A percentile compares a stretch with the other conserved stretches of the same genome.
Conservation (phyloP, 1,284 basidiomycete genomes). For the Fistulinella staudtii region DNA sequence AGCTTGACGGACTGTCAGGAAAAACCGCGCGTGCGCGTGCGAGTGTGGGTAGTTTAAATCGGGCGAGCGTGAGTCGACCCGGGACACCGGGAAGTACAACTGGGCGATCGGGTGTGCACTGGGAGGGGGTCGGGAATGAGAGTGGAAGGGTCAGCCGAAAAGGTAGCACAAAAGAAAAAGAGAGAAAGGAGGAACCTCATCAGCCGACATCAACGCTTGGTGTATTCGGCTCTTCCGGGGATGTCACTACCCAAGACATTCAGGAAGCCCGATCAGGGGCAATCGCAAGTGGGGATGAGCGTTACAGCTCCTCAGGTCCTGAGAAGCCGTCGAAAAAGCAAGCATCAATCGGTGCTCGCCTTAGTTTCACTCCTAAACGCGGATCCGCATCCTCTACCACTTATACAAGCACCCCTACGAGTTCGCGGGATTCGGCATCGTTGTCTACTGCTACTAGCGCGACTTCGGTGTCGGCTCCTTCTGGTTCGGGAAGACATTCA, state of each 20-base stretch:
- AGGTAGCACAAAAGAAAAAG: slow-evolving; percentile 47
- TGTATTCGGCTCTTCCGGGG: slow-evolving; percentile 21
- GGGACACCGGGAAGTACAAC: slow-evolving; percentile 57
- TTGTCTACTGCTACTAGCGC: slow-evolving; percentile 71
- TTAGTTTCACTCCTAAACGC: slow-evolving; percentile 77
- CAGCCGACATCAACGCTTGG: slow-evolving; percentile 37
- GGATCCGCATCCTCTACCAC: slow-evolving; percentile 87
- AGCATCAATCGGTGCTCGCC: slow-evolving; percentile 48
- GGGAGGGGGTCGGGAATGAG: slow-evolving; percentile 56
- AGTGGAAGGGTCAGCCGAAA: slow-evolving; percentile 51
- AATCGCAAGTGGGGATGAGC: slow-evolving; percentile 50
- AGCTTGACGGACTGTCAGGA: slow-evolving; percentile 85
- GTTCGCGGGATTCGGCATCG: slow-evolving; percentile 80
- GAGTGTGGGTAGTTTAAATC: slow-evolving; percentile 62
- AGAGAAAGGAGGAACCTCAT: slow-evolving; percentile 39
- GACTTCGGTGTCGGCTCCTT: slow-evolving; percentile 67
- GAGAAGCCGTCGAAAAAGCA: slow-evolving; percentile 69
- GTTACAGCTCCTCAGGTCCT: slow-evolving; percentile 38
- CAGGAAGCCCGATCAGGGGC: slow-evolving; percentile 39
- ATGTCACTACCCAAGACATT: slow-evolving; percentile 36
- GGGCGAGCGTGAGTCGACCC: slow-evolving; percentile 67
- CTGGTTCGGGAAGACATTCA: slow-evolving; percentile 65
- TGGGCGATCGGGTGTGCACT: slow-evolving; percentile 52
- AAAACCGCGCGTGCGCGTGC: slow-evolving; percentile 66
- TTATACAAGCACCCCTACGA: slow-evolving; percentile 71